Percentiles rank a stretch among this genome's conserved stretches.
Conservation (phyloP, 805 yeast species). For the Metschnikowia anglica region DNA sequence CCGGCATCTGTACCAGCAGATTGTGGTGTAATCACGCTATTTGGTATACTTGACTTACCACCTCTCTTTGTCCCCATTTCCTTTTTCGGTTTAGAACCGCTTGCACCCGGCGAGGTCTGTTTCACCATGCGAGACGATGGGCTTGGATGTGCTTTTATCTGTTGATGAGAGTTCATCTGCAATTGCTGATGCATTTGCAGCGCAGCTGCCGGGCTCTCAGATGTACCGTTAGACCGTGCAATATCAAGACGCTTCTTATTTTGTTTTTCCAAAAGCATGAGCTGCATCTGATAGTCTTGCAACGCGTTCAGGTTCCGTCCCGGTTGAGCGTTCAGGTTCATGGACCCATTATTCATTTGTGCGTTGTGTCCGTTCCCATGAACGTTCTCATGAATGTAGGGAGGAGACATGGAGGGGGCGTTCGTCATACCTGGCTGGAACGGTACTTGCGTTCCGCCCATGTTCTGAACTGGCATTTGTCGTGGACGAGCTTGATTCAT, state of each 20-base stretch:
- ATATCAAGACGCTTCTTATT: constrained; percentile 66
- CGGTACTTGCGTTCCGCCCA: constrained; percentile 1
- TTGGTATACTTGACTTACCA: constrained; percentile 31
- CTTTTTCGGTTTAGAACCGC: constrained; percentile 31
- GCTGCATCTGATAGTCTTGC: constrained; percentile 79
- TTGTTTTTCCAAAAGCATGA: constrained; percentile 71
- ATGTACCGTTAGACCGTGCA: constrained; percentile 37
- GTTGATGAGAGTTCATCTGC: constrained; percentile 13
- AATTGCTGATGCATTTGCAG: constrained; percentile 16
- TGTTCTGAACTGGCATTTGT: constrained; percentile 3
- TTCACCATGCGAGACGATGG: constrained; percentile 36
- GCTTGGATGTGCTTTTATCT: constrained; percentile 25
- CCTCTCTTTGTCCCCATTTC: constrained; percentile 32
- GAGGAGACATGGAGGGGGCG: constrained; percentile 5
- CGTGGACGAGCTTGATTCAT: constrained; percentile 9
- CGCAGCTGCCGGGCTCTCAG: constrained; percentile 10
- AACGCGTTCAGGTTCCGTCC: constrained; percentile 53
- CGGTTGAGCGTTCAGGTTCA: constrained; percentile 12
- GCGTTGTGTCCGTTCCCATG: constrained; percentile 2
- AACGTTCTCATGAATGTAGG: constrained; percentile 3
- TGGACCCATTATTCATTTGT: constrained; percentile 7
- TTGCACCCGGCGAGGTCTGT: constrained; percentile 35
- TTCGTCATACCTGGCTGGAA: constrained; percentile 2
- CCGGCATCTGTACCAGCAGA: constrained; percentile 17
- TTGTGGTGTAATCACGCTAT: constrained; percentile 19